Evolutionary conservation across 768 basidiomycete species (phyloP).

Genomic region (Suillus subaureus): DNA sequence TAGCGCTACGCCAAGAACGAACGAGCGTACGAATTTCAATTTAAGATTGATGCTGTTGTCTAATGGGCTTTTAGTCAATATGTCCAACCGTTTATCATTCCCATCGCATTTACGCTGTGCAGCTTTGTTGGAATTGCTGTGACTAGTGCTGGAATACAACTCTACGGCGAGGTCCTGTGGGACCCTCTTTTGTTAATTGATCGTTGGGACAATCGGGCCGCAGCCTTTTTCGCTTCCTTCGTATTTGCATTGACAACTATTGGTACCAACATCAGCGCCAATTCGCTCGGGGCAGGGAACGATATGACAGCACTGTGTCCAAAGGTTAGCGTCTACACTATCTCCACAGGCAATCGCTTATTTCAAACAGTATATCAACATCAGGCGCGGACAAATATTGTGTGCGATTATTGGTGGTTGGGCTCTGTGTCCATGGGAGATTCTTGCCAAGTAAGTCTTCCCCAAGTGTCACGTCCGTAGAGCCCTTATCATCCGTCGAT

Average conservation of each 20-base stretch:
- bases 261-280: constrained; percentile 77
- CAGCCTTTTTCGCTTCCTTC: constrained; percentile 80
- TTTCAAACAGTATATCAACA: constrained; percentile 28
- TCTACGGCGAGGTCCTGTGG: constrained; percentile 76
- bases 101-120: constrained; percentile 74
- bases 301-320: constrained; percentile 83
- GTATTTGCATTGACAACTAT: constrained; percentile 73
- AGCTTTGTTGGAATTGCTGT: constrained; percentile 83
- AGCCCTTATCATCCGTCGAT: background rate
- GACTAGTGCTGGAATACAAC: constrained; percentile 69
- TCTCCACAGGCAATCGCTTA: background rate
- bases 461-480: background rate
- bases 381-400: constrained; percentile 31
- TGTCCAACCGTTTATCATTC: constrained; percentile 76
- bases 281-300: constrained; percentile 75
- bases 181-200: constrained; percentile 77
- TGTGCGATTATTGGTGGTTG: constrained; percentile 57
- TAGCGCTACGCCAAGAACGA: constrained; percentile 76
- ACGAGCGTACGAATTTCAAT: constrained; percentile 47
- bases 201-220: constrained; percentile 83
- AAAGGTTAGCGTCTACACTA: constrained; percentile 21
- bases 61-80: constrained; percentile 52
- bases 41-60: background rate
- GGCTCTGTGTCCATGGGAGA: constrained; percentile 85
- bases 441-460: constrained; percentile 48